Conservation (phyloP, 1,284 basidiomycete species). For the Apiotrichum domesticum region DNA sequence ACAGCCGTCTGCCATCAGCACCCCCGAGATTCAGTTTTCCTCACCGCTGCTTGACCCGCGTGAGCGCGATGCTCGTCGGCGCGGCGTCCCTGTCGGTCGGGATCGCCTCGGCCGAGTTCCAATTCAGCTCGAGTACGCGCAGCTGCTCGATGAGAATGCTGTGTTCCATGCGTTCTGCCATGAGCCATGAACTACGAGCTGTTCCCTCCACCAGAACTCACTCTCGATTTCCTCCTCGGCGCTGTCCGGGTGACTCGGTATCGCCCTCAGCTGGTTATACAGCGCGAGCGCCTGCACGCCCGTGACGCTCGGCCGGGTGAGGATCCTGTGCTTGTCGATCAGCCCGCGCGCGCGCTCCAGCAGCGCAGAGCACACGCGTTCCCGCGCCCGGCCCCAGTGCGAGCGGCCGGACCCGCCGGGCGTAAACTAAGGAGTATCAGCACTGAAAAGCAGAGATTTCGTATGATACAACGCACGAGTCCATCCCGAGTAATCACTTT, state of each 20-base stretch:
- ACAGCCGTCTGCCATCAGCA: conserved; percentile 20
- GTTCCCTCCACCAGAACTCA: conserved; percentile 10
- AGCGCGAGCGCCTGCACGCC: conserved; percentile 31
- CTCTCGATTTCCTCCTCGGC: conserved; percentile 24
- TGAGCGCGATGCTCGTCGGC: conserved; percentile 9
- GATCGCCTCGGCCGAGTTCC: conserved; percentile 19
- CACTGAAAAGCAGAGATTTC: too few species aligned
- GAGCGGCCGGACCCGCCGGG: conserved; percentile 15
- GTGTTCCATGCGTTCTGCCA: conserved; percentile 25
- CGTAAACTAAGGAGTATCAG: neutral
- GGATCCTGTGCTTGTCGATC: conserved; percentile 27
- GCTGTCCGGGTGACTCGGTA: conserved; percentile 20
- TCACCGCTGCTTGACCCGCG: conserved; percentile 24
- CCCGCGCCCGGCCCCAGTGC: conserved; percentile 29
- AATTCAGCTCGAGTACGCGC: conserved; percentile 24
- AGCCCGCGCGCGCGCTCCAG: conserved; percentile 24
- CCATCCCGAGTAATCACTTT: conserved; percentile 24
- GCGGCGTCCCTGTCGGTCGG: neutral
- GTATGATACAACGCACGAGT: conserved; percentile 11
- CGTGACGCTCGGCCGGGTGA: conserved; percentile 25
- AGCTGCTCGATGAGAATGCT: conserved; percentile 29
- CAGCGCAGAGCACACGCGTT: conserved; percentile 27
- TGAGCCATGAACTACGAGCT: neutral
- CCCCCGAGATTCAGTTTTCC: too few species aligned
- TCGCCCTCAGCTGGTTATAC: conserved; percentile 27